Evolutionary conservation across 352 stramenopile species (phyloP).

Genomic region (Globisporangium rhizosaccharum): DNA sequence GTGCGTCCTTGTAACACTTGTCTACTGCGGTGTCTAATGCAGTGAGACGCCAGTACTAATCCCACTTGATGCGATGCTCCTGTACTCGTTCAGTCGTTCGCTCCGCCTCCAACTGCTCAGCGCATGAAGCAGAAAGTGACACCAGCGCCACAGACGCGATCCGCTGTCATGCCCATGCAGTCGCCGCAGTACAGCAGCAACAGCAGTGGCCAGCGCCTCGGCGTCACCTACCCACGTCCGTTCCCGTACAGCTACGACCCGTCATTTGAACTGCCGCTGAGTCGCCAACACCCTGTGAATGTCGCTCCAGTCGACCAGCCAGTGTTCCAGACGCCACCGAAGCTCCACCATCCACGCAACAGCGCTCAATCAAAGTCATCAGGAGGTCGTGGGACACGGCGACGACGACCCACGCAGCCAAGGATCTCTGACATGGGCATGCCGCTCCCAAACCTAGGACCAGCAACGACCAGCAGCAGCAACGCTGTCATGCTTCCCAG

Average conservation of each 20-base stretch:
- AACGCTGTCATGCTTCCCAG: not conserved
- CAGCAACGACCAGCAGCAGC: not conserved
- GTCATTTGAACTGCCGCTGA: slow-evolving; percentile 6
- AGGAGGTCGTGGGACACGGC: slow-evolving; percentile 2
- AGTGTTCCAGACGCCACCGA: slow-evolving; percentile 1
- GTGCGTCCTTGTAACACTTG: not conserved
- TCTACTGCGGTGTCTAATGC: not conserved
- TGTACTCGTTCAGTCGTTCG: slow-evolving; percentile 3
- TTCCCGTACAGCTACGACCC: slow-evolving; percentile 6
- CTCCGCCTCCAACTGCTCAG: not conserved
- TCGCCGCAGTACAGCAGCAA: slow-evolving; percentile 8
- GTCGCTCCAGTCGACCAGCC: slow-evolving; percentile 8
- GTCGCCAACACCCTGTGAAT: slow-evolving; percentile 2
- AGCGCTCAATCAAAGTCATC: not conserved
- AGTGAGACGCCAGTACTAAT: not conserved
- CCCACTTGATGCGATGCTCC: too few species aligned
- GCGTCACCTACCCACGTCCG: not conserved
- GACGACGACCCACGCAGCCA: slow-evolving; percentile 5
- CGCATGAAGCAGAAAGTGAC: slow-evolving; percentile 13
- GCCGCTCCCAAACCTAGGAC: slow-evolving; percentile 1
- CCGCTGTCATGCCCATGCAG: slow-evolving; percentile 10
- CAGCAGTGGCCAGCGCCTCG: slow-evolving; percentile 1
- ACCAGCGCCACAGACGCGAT: slow-evolving; percentile 5
- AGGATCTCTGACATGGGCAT: slow-evolving; percentile 2
- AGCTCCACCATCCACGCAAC: not conserved